These are phyloP conservation scores for Alternaria postmessia DNA, from an alignment of 2,329 filamentous ascomycete species.

Conservation along the genomic window DNA sequence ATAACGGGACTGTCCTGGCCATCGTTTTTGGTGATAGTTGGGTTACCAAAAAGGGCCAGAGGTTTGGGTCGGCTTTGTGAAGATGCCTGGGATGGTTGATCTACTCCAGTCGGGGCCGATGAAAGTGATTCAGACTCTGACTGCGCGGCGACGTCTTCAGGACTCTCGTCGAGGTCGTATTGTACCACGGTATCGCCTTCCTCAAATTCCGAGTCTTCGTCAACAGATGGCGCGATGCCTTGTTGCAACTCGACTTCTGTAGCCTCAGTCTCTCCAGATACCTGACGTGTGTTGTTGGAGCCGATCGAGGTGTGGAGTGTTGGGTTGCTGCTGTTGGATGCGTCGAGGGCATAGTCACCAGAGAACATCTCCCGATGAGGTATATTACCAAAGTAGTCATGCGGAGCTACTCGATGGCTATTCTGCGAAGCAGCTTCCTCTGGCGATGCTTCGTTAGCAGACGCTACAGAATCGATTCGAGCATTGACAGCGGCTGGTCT, in stretches of 20 bases:
- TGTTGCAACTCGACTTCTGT: not conserved
- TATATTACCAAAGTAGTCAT: not conserved
- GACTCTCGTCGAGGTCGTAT: slow-evolving; percentile 31
- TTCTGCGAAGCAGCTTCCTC: not conserved
- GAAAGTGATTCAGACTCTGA: slow-evolving; percentile 9
- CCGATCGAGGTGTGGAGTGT: not conserved
- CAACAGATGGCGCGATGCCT: slow-evolving; percentile 5
- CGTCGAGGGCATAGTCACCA: slow-evolving; percentile 2
- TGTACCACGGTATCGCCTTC: slow-evolving; percentile 48
- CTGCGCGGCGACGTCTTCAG: slow-evolving; percentile 7
- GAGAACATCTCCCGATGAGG: not conserved
- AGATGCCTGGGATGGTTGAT: slow-evolving; percentile 7
- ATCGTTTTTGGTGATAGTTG: slow-evolving; percentile 31
- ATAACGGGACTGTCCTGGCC: slow-evolving; percentile 17
- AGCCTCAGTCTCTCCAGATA: not conserved
- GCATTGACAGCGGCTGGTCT: not conserved
- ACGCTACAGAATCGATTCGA: slow-evolving; percentile 5
- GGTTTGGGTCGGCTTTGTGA: slow-evolving; percentile 10
- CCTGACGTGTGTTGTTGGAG: not conserved
- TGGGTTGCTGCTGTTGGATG: not conserved
- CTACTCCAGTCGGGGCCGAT: slow-evolving; percentile 5
- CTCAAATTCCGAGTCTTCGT: slow-evolving; percentile 45
- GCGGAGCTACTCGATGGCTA: not conserved
- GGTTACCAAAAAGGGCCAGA: slow-evolving; percentile 24
- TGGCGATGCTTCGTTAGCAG: slow-evolving; percentile 1